Percentiles rank a stretch among this genome's conserved stretches.
Conservation (phyloP, 495 filamentous ascomycete genomes). For the Cercophora sp. region DNA sequence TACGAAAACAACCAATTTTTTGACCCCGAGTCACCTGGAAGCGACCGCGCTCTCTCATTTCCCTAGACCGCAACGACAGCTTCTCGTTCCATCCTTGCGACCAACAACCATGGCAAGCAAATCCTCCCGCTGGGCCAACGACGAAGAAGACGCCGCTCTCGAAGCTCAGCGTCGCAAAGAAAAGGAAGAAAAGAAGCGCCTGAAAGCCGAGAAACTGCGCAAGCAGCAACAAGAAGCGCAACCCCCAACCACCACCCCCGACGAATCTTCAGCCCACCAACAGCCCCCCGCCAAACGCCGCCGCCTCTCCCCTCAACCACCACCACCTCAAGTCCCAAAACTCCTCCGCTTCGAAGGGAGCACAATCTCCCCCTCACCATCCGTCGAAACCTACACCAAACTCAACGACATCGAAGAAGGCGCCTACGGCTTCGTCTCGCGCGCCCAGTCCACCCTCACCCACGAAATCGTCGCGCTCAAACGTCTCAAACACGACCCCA, state of each 20-base stretch:
- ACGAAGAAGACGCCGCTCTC: constrained; percentile 68
- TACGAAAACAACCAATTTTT: neutral
- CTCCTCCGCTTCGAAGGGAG: constrained; percentile 68
- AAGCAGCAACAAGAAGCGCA: constrained; percentile 58
- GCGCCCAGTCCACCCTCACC: constrained; percentile 74
- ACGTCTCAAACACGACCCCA: constrained; percentile 85
- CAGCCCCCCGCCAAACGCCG: constrained; percentile 54
- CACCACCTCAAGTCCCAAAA: constrained; percentile 28
- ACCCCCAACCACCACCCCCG: constrained; percentile 20
- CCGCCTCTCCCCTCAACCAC: constrained; percentile 40
- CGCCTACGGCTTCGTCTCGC: constrained; percentile 89
- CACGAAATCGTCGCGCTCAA: constrained; percentile 90
- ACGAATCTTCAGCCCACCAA: constrained; percentile 16
- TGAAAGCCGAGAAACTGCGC: constrained; percentile 81
- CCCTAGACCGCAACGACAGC: no score
- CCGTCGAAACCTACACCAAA: constrained; percentile 85
- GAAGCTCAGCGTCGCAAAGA: constrained; percentile 73
- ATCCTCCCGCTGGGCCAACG: constrained; percentile 80
- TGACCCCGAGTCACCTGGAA: no score
- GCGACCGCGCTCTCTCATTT: no score
- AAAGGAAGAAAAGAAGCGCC: constrained; percentile 83
- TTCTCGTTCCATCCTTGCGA: no score
- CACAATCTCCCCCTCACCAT: constrained; percentile 67
- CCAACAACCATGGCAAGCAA: constrained; percentile 65
- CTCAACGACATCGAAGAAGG: constrained; percentile 98